These are phyloP conservation scores for Myxozyma mucilagina DNA, from an alignment of 805 yeast genomes.

Conservation along the genomic window DNA sequence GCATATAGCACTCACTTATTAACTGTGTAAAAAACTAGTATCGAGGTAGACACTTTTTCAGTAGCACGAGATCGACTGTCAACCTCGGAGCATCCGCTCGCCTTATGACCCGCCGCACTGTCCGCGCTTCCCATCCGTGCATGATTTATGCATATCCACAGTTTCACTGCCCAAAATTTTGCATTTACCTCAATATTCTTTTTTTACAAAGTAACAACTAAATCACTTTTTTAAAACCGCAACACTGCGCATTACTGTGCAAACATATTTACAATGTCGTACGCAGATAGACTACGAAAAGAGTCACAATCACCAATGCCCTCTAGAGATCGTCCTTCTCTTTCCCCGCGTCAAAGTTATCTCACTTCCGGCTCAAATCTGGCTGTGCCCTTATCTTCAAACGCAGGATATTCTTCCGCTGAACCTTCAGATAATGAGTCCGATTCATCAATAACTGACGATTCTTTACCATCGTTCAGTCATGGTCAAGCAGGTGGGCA, in stretches of 20 bases:
- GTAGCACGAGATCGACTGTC: not conserved
- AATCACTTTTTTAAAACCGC: no score
- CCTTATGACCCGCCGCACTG: not conserved
- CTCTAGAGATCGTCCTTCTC: not conserved
- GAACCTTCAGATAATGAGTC: constrained; percentile 14
- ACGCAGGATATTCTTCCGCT: constrained; percentile 17
- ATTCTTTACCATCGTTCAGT: not conserved
- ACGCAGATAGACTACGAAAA: not conserved
- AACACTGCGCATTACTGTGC: not conserved
- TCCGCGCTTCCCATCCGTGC: not conserved
- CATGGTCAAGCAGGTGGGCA: constrained; percentile 10
- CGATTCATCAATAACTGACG: constrained; percentile 3
- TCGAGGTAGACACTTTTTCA: no score
- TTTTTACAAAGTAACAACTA: no score
- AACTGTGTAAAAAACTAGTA: no score
- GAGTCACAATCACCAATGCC: constrained; percentile 1
- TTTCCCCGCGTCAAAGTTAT: not conserved
- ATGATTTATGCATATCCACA: not conserved
- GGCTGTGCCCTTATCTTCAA: not conserved
- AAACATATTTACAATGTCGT: not conserved
- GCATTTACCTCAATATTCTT: no score
- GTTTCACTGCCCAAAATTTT: not conserved
- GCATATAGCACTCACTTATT: no score
- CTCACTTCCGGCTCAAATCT: not conserved
- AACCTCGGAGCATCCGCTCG: no score